These are phyloP conservation scores for Elsinoe perseae DNA, from an alignment of 2,329 filamentous ascomycete species.

Conservation along the genomic window DNA sequence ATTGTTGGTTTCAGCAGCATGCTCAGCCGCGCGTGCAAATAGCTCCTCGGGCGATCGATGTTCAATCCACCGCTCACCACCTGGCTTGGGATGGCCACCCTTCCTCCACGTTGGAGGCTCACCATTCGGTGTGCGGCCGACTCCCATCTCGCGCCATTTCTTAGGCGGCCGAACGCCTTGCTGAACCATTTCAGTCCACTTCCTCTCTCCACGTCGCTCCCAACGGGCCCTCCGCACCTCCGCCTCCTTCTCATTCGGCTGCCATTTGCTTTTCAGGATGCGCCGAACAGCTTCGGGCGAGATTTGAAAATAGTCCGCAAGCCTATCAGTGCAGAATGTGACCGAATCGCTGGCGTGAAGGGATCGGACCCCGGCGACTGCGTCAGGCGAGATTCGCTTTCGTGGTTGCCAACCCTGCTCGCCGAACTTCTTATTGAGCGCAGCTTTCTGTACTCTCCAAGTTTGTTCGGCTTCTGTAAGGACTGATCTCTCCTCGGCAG, in stretches of 20 bases:
- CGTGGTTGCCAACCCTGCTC: slow-evolving; percentile 68
- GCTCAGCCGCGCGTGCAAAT: slow-evolving; percentile 10
- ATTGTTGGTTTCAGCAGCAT: not conserved
- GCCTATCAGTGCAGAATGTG: slow-evolving; percentile 63
- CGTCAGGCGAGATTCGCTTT: slow-evolving; percentile 85
- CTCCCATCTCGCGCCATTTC: slow-evolving; percentile 43
- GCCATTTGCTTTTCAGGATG: slow-evolving; percentile 75
- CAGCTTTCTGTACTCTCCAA: slow-evolving; percentile 72
- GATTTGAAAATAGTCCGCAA: slow-evolving; percentile 75
- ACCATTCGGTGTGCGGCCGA: slow-evolving; percentile 21
- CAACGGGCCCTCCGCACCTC: slow-evolving; percentile 38
- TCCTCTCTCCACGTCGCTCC: slow-evolving; percentile 42
- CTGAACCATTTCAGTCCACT: slow-evolving; percentile 42
- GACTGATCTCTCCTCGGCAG: not conserved
- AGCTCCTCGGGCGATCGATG: slow-evolving; percentile 15
- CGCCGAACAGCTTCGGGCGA: slow-evolving; percentile 79
- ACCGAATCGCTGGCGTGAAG: slow-evolving; percentile 71
- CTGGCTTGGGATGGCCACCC: not conserved
- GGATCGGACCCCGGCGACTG: slow-evolving; percentile 78
- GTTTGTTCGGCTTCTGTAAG: slow-evolving; percentile 30
- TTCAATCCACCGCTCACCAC: slow-evolving; percentile 19
- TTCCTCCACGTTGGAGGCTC: slow-evolving; percentile 18
- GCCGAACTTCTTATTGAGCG: slow-evolving; percentile 68
- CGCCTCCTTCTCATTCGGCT: slow-evolving; percentile 44
- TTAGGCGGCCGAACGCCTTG: slow-evolving; percentile 50